Conservation (phyloP, 345 rosid species). For the Rhodomyrtus tomentosa region DNA sequence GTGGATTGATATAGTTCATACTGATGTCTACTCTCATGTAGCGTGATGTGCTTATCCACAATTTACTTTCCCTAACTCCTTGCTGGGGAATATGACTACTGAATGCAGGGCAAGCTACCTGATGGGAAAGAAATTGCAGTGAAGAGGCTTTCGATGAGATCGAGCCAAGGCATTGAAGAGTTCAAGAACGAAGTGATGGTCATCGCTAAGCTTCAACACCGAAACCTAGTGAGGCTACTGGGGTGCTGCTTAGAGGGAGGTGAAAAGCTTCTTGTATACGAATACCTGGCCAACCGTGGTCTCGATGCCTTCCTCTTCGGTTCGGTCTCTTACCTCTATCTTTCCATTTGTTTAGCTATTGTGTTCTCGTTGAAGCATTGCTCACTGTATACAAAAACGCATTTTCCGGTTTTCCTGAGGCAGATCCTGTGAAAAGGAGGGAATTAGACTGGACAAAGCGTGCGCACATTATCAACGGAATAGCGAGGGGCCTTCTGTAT, state of each 20-base stretch:
- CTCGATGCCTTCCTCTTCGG: constrained; percentile 36
- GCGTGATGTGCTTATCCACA: neutral
- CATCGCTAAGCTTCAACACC: constrained; percentile 43
- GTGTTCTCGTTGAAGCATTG: neutral
- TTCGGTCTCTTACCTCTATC: neutral
- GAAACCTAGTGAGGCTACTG: constrained; percentile 39
- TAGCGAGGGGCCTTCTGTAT: constrained; percentile 36
- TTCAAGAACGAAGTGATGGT: constrained; percentile 23
- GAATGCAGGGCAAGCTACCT: constrained; percentile 25
- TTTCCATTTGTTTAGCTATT: neutral
- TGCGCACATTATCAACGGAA: constrained; percentile 21
- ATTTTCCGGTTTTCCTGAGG: neutral
- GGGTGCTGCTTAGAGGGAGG: constrained; percentile 36
- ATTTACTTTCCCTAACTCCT: neutral
- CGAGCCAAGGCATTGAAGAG: constrained; percentile 29
- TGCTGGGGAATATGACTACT: neutral
- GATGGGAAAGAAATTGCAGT: constrained; percentile 34
- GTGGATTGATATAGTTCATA: neutral
- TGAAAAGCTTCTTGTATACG: constrained; percentile 39
- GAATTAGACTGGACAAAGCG: constrained; percentile 34
- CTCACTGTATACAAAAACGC: neutral
- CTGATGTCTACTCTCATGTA: neutral
- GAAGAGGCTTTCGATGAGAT: constrained; percentile 38
- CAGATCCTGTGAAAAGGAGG: constrained; percentile 18
- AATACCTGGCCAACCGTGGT: constrained; percentile 39